Base-by-base conservation (phyloP, 2,329 filamentous ascomycete species). In the Cladosporium sp. region DNA sequence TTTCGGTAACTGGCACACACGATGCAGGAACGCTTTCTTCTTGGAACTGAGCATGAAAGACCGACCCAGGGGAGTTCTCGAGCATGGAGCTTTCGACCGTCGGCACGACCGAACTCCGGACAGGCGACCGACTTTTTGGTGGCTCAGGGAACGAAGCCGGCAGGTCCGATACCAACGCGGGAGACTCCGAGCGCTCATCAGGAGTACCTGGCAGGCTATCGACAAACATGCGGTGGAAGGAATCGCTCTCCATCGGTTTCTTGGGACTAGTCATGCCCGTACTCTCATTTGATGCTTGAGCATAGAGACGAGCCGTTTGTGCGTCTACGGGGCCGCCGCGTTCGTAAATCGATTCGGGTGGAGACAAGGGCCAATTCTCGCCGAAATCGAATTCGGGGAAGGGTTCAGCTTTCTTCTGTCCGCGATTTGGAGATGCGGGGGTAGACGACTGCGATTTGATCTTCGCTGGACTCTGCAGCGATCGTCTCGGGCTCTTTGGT, bases 151-250 rank as follows among this genome's bases (percentile, higher is more conserved):
- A 43, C 10, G 46, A 10, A 42, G 16, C 10, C 4, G 16, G 9
- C 13, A 35, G 10, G 3, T 28, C 9, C 5, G 35, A 28, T n/a
- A 6, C 35, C 5, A 22, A 31, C 13, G 9, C n/a, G 6, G 43
- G 32, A 41, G 43, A 14, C 6, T 32, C 18, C n/a, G 9, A 1
- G 3, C 11, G 28, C 13, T 49, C 44, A 6, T n/a, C 45, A 19
- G 51, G 31, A 5, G 45, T 49, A 3, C 42, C 46, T 1, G 63
- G 66, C 9, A 69, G 49, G 45, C 59, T 65, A 31, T 63, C 56
- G 8, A 69, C 61, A 49, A 68, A 68, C 50, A 64, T 61, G 18
- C 57, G 59, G 28, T 69, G 61, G 37, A 68, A 69, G 8, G 50
- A 56, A 52, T 68, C 61, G 9, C 61, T 63, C 32, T 58, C 59